These are phyloP conservation scores for Penicillium waksmanii DNA, from an alignment of 495 filamentous ascomycete genomes.

Conservation along the genomic window DNA sequence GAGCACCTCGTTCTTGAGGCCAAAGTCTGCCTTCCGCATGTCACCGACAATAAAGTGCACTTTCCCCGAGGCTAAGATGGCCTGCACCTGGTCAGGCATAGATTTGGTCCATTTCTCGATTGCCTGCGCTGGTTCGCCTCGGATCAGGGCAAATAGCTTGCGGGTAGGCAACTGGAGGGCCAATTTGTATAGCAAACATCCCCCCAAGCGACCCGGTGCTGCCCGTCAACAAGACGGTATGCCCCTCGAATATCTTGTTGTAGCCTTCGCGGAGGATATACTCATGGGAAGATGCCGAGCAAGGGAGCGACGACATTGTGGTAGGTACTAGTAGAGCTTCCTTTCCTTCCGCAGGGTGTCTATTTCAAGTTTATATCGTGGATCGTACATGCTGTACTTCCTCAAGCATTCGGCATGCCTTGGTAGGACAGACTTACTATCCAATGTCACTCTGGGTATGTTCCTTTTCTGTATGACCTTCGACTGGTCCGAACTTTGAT, in stretches of 20 bases:
- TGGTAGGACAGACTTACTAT: neutral
- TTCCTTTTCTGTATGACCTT: neutral
- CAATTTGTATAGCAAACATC: conserved; percentile 43
- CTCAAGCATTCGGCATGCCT: neutral
- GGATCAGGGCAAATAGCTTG: conserved; percentile 39
- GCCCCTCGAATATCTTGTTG: conserved; percentile 28
- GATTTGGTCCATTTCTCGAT: conserved; percentile 36
- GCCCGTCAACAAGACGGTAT: conserved; percentile 43
- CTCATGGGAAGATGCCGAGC: conserved; percentile 7
- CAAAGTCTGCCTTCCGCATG: conserved; percentile 33
- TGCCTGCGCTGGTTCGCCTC: conserved; percentile 30
- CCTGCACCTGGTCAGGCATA: conserved; percentile 38
- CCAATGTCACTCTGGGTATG: neutral
- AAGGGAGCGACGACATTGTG: conserved; percentile 21
- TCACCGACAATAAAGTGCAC: conserved; percentile 41
- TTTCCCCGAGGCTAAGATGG: conserved; percentile 33
- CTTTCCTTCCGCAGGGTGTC: neutral
- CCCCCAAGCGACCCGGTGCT: conserved; percentile 44
- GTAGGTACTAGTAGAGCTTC: neutral
- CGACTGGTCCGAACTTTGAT: neutral
- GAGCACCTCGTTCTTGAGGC: conserved; percentile 26
- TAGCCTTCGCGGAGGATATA: conserved; percentile 34
- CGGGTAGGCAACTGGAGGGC: conserved; percentile 39
- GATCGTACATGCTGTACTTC: neutral
- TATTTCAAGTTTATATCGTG: neutral